Base-by-base conservation (phyloP, 345 rosid genomes). In the Citrus medica region DNA sequence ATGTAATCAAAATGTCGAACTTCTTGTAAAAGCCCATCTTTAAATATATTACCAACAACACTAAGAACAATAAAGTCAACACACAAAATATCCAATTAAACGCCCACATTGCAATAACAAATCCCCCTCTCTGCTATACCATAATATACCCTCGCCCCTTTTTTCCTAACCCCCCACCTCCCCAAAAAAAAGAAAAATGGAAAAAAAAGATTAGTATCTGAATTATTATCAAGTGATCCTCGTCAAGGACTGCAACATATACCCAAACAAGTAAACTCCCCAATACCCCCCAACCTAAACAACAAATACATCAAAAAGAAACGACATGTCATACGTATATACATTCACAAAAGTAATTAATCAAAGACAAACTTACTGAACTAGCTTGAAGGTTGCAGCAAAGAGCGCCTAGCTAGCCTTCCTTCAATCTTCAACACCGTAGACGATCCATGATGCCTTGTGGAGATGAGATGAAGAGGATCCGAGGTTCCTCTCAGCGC, bases 401-500 rank as follows among this genome's bases (percentile, higher is more conserved):
- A 77, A 51, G 69, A 67, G 75, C 66, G 58, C 7, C 58, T 16
- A 53, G 58, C 58, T 53, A 79, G 77, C 79, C 77, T 82, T 68
- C 40, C 24, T 17, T 53, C 22, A 19, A 53, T 78, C 86, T 84
- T 79, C 87, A 67, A 66, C 84, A 66, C 30, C 30, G 78, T 67
- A 38, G 79, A 53, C 42, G 82, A 82, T 75, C 77, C 85, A 79
- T 79, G 84, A 69, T 78, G 69, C 40, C 63, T 55, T 51, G 67
- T 58, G 74, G 78, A 38, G 78, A 89, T 86, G 93, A 89, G 86
- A 86, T 83, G 88, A 92, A 88, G 83, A 82, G 93, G 98, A 91
- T 94, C 98, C 91, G 98, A 92, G 94, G 96, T 89, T 91, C 92
- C 88, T 90, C 90, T 87, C 95, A 88, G 90, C 87, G 90, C 91